These are phyloP conservation scores for Erodium texanum DNA, from an alignment of 441 rosid species.

Conservation along the genomic window DNA sequence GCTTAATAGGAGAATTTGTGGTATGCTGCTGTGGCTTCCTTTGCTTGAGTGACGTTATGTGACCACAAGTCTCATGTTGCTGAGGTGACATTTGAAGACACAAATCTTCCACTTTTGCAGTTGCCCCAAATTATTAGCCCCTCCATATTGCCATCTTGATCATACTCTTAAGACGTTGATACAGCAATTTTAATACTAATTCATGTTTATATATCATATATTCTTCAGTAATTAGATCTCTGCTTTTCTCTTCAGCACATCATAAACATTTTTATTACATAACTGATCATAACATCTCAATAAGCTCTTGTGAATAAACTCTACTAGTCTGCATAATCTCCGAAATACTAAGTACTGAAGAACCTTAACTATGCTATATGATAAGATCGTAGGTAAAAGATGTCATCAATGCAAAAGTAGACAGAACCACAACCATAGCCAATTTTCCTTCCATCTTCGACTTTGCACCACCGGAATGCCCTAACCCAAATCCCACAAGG, in stretches of 20 bases:
- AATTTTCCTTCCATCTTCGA: constrained; percentile 25
- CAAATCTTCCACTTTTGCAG: too few relatives aligned
- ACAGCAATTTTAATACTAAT: background rate
- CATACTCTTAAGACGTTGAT: background rate
- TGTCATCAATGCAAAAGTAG: constrained; percentile 19
- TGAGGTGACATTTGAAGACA: too few relatives aligned
- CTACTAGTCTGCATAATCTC: background rate
- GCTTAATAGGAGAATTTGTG: too few relatives aligned
- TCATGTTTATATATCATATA: background rate
- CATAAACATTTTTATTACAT: background rate
- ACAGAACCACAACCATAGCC: constrained; percentile 20
- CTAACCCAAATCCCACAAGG: constrained; percentile 36
- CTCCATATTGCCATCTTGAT: too few relatives aligned
- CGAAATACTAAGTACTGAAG: background rate
- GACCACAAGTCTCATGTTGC: too few relatives aligned
- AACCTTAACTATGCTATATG: background rate
- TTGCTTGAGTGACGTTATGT: too few relatives aligned
- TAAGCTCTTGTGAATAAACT: background rate
- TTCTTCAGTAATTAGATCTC: background rate
- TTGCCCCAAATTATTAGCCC: too few relatives aligned
- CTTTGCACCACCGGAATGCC: constrained; percentile 22
- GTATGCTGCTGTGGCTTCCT: too few relatives aligned
- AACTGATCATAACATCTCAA: background rate
- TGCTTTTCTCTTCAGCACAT: background rate
- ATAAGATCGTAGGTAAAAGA: constrained; percentile 17